Percentiles rank a stretch among this genome's conserved stretches.
Evolutionary conservation across 495 filamentous ascomycete species (phyloP).

Genomic region (Terfezia boudieri): DNA sequence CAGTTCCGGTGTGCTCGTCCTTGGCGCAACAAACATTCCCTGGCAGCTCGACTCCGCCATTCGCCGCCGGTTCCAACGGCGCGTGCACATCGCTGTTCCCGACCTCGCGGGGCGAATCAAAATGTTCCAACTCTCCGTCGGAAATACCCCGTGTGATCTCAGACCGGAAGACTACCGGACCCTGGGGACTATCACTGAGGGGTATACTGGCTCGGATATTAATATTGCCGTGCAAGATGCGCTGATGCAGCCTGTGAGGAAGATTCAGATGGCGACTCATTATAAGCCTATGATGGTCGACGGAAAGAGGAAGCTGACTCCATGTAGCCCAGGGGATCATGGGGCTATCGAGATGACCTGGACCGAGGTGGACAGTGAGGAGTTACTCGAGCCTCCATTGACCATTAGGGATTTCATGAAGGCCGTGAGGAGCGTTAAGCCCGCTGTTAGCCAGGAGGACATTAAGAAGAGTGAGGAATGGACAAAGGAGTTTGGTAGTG

Average conservation of each 20-base stretch:
- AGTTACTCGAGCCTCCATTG: constrained; percentile 66
- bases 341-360: constrained; percentile 83
- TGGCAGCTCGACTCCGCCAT: constrained; percentile 99
- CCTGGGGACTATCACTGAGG: constrained; percentile 62
- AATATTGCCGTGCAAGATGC: constrained; percentile 92
- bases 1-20: constrained; percentile 75
- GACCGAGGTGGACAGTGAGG: constrained; percentile 62
- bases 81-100: constrained; percentile 86
- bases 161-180: constrained; percentile 52
- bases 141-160: constrained; percentile 72
- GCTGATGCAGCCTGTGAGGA: constrained; percentile 89
- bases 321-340: constrained; percentile 76
- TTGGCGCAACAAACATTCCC: constrained; percentile 95
- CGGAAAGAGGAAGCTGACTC: constrained; percentile 57
- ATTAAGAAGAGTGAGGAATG: constrained; percentile 69
- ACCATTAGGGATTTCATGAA: constrained; percentile 83
- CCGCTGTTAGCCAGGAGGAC: constrained; percentile 74
- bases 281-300: constrained; percentile 74
- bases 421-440: constrained; percentile 65
- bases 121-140: constrained; percentile 92
- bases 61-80: constrained; percentile 79
- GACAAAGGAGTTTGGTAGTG: constrained; percentile 93
- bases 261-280: constrained; percentile 95
- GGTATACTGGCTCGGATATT: constrained; percentile 92
- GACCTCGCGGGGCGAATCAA: constrained; percentile 73